Evolutionary conservation across 495 filamentous ascomycete species (phyloP), one percentile per base, ranked within the genome.

Genomic region (Penicillium taxi): DNA sequence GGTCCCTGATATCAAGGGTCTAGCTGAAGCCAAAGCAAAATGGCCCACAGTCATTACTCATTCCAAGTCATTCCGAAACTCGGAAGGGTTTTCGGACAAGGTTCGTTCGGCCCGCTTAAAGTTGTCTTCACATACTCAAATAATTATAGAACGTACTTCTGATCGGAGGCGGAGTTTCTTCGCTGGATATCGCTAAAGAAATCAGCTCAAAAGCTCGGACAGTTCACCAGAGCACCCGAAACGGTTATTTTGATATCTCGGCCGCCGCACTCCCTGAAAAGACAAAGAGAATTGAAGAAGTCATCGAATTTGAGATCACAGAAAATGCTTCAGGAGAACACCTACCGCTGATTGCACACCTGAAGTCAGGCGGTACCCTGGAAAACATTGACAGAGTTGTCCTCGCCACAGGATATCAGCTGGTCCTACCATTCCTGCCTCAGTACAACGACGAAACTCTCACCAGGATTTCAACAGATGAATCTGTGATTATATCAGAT

Each of bases 351-450:
- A 61, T 37, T 5, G 43, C 61, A 2, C 58, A 52, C 12, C 46
- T 72, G 13, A 66, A 64, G 39, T 60, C 65, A 1, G 66, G 64
- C 5, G 40, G 58, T n/a, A 58, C 29, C 9, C 44, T 82, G 4
- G 47, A 63, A 12, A 59, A 61, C 3, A 71, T 84, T 25, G 66
- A 82, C 41, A 56, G 50, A 5, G 56, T 82, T 6, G 48, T 82
- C 1, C 37, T 82, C 6, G 77, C 73, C n/a, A 84, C 79, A 1
- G 80, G 80, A 4, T 84, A 82, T 45, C 73, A 74, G 32, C 73
- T 75, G 30, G 64, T 64, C 1, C 62, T 81, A 2, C 78, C 78
- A 0, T 81, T 80, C 28, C 57, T 82, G 0, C 51, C 48, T 1
- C 56, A 64, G 3, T 56, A 72, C 9, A 72, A 74, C 39, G 51